These are phyloP conservation scores for Pestalotiopsis sp. DNA, from an alignment of 2,329 filamentous ascomycete species.

Conservation along the genomic window DNA sequence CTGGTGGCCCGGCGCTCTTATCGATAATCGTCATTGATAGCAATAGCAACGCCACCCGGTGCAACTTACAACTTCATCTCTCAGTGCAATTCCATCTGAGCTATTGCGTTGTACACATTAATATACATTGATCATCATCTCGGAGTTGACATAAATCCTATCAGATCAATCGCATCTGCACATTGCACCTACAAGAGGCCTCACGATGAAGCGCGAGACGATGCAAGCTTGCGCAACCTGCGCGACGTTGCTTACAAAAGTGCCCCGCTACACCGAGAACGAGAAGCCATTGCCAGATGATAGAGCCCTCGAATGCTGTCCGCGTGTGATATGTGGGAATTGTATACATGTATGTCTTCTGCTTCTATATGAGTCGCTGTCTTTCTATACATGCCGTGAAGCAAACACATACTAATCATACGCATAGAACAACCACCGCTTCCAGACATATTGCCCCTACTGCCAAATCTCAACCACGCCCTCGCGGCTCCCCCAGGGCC, in stretches of 20 bases:
- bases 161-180: too few relatives aligned
- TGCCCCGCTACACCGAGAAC: conserved; percentile 47
- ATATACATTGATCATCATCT: background rate
- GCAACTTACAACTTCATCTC: too few relatives aligned
- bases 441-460: conserved; percentile 68
- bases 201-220: conserved; percentile 1
- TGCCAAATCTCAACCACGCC: conserved; percentile 70
- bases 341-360: conserved; percentile 60
- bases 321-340: conserved; percentile 67
- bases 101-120: too few relatives aligned
- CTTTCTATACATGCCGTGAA: background rate
- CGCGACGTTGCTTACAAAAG: conserved; percentile 58
- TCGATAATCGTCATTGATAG: too few relatives aligned
- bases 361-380: background rate
- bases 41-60: too few relatives aligned
- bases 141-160: too few relatives aligned
- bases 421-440: conserved; percentile 62
- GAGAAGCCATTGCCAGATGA: conserved; percentile 63
- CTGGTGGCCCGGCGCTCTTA: too few relatives aligned
- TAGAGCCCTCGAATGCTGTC: conserved; percentile 67
- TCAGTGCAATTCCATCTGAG: too few relatives aligned
- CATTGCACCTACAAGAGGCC: background rate
- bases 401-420: background rate
- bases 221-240: conserved; percentile 68
- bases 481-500: conserved; percentile 58